phyloP scores from a whole-genome alignment of 129 eudicot genomes.

The Flaveria robusta region DNA sequence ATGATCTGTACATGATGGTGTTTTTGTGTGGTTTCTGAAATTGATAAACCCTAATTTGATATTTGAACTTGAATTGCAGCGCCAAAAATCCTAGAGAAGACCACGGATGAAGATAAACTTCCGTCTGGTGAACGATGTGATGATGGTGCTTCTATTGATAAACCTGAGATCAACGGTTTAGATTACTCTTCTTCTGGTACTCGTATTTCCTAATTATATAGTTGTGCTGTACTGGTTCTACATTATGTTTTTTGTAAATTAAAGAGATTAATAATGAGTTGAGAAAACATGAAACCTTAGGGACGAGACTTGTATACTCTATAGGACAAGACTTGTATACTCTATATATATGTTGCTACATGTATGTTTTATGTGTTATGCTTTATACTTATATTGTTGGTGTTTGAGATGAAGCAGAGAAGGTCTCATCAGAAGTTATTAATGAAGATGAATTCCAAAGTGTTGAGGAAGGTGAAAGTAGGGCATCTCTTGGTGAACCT shows the following conservation, averaged over 20 bases:
- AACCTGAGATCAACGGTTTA: neutral
- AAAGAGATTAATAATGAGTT: neutral
- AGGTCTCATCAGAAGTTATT: neutral
- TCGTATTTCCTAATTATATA: neutral
- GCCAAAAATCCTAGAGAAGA: constrained; percentile 2
- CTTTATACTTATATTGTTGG: constrained; percentile 6
- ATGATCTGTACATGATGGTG: neutral
- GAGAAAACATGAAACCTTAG: neutral
- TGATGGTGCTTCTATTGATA: neutral
- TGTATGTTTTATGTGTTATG: neutral
- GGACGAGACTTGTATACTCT: too few relatives aligned
- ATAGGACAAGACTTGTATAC: too few relatives aligned
- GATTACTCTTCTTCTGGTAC: constrained; percentile 26
- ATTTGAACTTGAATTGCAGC: constrained; percentile 16
- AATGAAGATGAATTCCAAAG: constrained; percentile 22
- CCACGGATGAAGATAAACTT: neutral
- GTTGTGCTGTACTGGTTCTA: constrained; percentile 16
- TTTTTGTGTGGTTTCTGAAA: neutral
- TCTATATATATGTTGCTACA: too few relatives aligned
- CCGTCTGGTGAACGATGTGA: neutral
- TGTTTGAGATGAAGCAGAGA: constrained; percentile 24
- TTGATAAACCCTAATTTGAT: constrained; percentile 22
- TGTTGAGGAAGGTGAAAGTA: constrained; percentile 16
- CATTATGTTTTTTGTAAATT: constrained; percentile 2
- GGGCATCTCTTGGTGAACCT: constrained; percentile 18